Evolutionary conservation across 108 stramenopile species (phyloP).

Genomic region (Cylindrotheca closterium): DNA sequence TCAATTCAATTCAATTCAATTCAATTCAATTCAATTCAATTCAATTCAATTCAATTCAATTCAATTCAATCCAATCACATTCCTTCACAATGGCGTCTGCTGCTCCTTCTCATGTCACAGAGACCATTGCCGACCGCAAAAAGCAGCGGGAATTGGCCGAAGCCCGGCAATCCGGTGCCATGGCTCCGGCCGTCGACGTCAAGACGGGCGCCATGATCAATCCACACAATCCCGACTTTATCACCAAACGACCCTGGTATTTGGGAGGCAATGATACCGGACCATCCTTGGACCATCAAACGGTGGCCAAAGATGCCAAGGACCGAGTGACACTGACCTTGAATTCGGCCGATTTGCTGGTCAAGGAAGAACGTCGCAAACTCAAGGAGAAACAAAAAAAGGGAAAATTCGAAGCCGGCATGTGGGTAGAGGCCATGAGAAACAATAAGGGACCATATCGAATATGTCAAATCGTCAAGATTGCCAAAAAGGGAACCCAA

Average conservation of each 20-base stretch:
- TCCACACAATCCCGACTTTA: slow-evolving; percentile 99
- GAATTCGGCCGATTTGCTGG: slow-evolving; percentile 53
- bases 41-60: too few species aligned
- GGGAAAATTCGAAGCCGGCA: slow-evolving; percentile 56
- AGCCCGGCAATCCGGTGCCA: slow-evolving; percentile 77
- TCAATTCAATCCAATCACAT: background rate
- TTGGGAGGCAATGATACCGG: slow-evolving; percentile 79
- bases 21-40: too few species aligned
- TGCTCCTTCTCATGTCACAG: slow-evolving; percentile 47
- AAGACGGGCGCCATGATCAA: slow-evolving; percentile 95
- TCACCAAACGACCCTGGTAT: slow-evolving; percentile 98
- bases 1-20: too few species aligned
- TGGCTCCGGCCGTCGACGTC: slow-evolving; percentile 87
- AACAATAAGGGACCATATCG: slow-evolving; percentile 81
- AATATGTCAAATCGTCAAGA: slow-evolving; percentile 79
- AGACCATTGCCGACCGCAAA: slow-evolving; percentile 61
- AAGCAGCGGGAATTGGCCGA: slow-evolving; percentile 63
- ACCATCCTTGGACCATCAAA: slow-evolving; percentile 92
- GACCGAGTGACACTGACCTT: slow-evolving; percentile 49
- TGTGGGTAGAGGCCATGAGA: slow-evolving; percentile 90
- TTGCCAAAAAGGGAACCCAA: slow-evolving; percentile 57
- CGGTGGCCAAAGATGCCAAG: slow-evolving; percentile 32
- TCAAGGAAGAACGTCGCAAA: slow-evolving; percentile 56
- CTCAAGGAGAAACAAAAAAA: slow-evolving; percentile 39
- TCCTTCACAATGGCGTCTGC: slow-evolving; percentile 5